Evolutionary conservation across 352 stramenopile species (phyloP), one percentile per base, ranked within the genome.

Genomic region (Poterioochromonas sp.): DNA sequence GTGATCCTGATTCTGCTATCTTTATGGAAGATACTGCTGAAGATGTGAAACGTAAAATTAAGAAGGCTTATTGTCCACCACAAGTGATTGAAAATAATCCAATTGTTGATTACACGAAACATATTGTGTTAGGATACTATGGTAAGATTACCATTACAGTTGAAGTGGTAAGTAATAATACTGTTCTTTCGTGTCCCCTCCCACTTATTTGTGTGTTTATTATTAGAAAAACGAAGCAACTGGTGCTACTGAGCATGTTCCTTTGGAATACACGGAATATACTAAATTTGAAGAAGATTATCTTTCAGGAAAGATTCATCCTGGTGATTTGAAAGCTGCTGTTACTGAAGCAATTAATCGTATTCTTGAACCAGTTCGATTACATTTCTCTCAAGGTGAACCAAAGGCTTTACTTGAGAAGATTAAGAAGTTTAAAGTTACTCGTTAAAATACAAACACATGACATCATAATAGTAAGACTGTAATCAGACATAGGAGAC

Each of bases 11-110:
- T 87, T 96, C 88, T 65, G 88, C 87, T 47, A 96, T 99, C 79
- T 99, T 99, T 84, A 99, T 99, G 96, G 96, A 99, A 82, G 94
- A 98, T 84, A 88, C 89, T 0, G 86, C 83, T 0, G 92, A 93
- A 63, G 92, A 97, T 82, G 86, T 87, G 34, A 93, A 95, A 82
- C 91, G 89, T 80, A 99, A 99, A 88, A 94, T 98, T 79, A 96
- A 97, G 81, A 98, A 98, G 81, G 94, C 95, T 5, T 99, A 97
- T 81, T 99, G 96, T 77, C 94, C 91, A 0, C 88, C 90, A 32
- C 88, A 87, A 29, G 81, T 92, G 32, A 88, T 93, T 32, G 89
- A 93, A 70, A 87, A 84, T 20, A 96, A 97, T 86, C 92, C 92
- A 41, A 93, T 95, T 81, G 83, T 97, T 34, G 92, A 97, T 83